These are phyloP conservation scores for Amphichorda felina DNA, from an alignment of 2,329 filamentous ascomycete species.

Conservation along the genomic window DNA sequence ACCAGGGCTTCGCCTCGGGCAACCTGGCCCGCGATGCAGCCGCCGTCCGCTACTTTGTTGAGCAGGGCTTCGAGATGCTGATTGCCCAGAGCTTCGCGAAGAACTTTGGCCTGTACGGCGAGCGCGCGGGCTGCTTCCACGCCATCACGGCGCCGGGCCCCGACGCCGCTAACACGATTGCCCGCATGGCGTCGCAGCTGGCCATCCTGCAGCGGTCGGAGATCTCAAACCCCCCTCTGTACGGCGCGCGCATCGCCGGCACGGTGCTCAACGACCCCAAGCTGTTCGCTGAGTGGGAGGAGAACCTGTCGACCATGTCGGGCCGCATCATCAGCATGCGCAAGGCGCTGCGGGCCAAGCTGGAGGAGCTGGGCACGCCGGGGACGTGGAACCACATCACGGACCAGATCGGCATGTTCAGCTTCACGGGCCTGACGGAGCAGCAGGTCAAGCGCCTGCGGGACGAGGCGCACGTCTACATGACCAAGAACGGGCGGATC, in stretches of 20 bases:
- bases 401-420: slow-evolving; percentile 99
- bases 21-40: slow-evolving; percentile 75
- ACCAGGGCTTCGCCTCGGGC: slow-evolving; percentile 95
- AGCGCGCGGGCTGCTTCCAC: slow-evolving; percentile 94
- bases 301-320: slow-evolving; percentile 84
- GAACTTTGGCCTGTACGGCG: slow-evolving; percentile 94
- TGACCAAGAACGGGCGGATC: slow-evolving; percentile 97
- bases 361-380: slow-evolving; percentile 77
- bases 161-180: slow-evolving; percentile 49
- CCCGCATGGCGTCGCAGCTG: slow-evolving; percentile 72
- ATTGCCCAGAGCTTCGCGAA: slow-evolving; percentile 94
- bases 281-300: slow-evolving; percentile 86
- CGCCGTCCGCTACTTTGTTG: slow-evolving; percentile 89
- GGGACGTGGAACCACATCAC: slow-evolving; percentile 96
- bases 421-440: slow-evolving; percentile 73
- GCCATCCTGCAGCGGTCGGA: slow-evolving; percentile 92
- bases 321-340: slow-evolving; percentile 93
- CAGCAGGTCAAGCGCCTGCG: slow-evolving; percentile 61
- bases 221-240: slow-evolving; percentile 93
- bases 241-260: slow-evolving; percentile 81
- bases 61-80: slow-evolving; percentile 80
- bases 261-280: slow-evolving; percentile 70
- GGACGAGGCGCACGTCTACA: slow-evolving; percentile 66
- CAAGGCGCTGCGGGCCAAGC: slow-evolving; percentile 59
- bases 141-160: slow-evolving; percentile 64